Evolutionary conservation across 1,284 basidiomycete genomes (phyloP).

Genomic region (Leccinum griseonigrum): DNA sequence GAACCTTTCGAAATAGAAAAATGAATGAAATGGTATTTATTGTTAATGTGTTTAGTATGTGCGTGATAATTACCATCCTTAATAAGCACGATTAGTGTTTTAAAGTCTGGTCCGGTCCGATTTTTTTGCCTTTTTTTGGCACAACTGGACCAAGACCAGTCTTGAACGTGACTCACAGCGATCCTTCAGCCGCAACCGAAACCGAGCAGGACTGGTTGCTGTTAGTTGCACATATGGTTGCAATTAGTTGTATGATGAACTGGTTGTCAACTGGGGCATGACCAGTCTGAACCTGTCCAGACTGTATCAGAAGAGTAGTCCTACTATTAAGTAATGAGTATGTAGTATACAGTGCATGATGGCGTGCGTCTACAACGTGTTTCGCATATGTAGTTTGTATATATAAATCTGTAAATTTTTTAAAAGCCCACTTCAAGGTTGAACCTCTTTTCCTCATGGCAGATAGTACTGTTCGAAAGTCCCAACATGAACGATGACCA

Average conservation of each 20-base stretch:
- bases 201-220: not conserved
- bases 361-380: too few relatives aligned
- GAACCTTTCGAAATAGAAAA: too few relatives aligned
- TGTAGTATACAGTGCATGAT: not conserved
- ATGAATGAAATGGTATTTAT: too few relatives aligned
- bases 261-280: not conserved
- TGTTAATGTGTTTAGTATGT: too few relatives aligned
- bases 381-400: not conserved
- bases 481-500: not conserved
- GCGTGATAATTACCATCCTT: too few relatives aligned
- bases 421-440: not conserved
- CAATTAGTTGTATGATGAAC: not conserved
- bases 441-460: not conserved
- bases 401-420: not conserved
- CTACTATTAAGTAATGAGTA: not conserved
- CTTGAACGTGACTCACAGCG: too few relatives aligned
- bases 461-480: not conserved
- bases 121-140: too few relatives aligned
- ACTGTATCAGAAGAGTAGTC: not conserved
- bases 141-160: not conserved
- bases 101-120: too few relatives aligned
- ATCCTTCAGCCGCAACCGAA: not conserved
- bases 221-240: too few relatives aligned
- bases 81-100: too few relatives aligned
- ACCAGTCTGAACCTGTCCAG: not conserved